These are phyloP conservation scores for Eremothecium coryli DNA, from an alignment of 1,139 yeast species.

Conservation along the genomic window DNA sequence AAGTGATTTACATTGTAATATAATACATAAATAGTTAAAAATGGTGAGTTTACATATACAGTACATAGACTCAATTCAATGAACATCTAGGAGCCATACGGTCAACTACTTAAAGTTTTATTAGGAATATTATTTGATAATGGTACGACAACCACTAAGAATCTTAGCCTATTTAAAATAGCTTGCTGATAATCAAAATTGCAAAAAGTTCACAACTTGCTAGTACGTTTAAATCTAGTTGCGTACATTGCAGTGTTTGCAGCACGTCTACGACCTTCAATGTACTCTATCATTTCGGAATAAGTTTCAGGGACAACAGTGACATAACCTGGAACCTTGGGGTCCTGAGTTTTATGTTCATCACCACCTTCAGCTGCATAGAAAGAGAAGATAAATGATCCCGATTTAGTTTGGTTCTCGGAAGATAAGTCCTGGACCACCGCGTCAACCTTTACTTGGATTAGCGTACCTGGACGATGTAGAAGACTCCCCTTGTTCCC, in stretches of 20 bases:
- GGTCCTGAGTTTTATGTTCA: conserved; percentile 26
- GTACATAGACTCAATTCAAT: background rate
- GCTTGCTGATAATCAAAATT: no score
- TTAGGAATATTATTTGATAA: no score
- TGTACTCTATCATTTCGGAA: conserved; percentile 83
- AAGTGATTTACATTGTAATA: background rate
- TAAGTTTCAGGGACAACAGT: conserved; percentile 82
- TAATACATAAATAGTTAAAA: background rate
- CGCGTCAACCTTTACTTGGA: conserved; percentile 85
- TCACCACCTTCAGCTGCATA: conserved; percentile 47
- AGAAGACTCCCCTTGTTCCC: conserved; percentile 49
- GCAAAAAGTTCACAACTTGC: no score
- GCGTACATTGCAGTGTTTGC: conserved; percentile 69
- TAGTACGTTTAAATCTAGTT: conserved; percentile 10
- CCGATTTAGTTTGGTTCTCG: conserved; percentile 57
- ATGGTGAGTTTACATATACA: no score
- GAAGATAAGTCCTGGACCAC: conserved; percentile 60
- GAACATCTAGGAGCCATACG: no score
- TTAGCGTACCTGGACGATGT: conserved; percentile 72
- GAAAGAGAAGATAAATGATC: conserved; percentile 81
- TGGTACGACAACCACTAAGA: no score
- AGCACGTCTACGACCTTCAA: conserved; percentile 86
- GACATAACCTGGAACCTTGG: conserved; percentile 39
- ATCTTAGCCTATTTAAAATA: no score
- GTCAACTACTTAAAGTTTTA: no score